phyloP scores from a whole-genome alignment of 805 yeast genomes.

The Barnettozyma botsteinii region DNA sequence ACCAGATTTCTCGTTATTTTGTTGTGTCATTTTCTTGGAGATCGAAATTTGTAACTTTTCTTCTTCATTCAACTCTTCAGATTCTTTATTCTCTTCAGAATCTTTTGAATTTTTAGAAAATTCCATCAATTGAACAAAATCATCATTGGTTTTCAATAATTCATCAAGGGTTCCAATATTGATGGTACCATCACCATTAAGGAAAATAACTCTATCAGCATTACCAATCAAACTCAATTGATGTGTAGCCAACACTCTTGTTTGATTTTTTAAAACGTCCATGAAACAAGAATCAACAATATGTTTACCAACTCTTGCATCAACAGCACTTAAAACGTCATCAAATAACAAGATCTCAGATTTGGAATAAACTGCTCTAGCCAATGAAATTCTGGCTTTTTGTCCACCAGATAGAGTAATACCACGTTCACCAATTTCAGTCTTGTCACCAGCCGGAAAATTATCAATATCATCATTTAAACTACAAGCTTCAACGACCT shows the following conservation, averaged over 20 bases:
- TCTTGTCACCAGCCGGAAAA: constrained; percentile 60
- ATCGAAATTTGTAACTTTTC: constrained; percentile 22
- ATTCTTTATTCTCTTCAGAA: constrained; percentile 19
- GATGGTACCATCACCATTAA: constrained; percentile 56
- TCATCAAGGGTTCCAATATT: constrained; percentile 52
- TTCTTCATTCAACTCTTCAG: constrained; percentile 25
- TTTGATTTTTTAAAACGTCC: constrained; percentile 45
- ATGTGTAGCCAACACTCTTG: constrained; percentile 72
- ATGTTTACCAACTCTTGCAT: constrained; percentile 69
- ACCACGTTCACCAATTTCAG: constrained; percentile 75
- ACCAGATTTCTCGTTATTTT: constrained; percentile 27
- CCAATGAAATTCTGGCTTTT: constrained; percentile 65
- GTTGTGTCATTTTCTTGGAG: constrained; percentile 8
- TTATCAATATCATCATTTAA: constrained; percentile 51
- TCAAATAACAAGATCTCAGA: constrained; percentile 60
- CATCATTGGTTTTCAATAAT: constrained; percentile 33
- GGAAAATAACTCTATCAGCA: constrained; percentile 59
- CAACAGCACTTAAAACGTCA: constrained; percentile 73
- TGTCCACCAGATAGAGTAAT: constrained; percentile 76
- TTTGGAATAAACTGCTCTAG: constrained; percentile 63
- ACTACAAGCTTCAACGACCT: constrained; percentile 54
- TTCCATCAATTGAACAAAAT: constrained; percentile 45
- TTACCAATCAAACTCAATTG: constrained; percentile 58
- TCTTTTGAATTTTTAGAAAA: constrained; percentile 30
- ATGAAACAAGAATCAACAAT: constrained; percentile 56